Base-by-base conservation (phyloP, 352 stramenopile species). In the Plasmopara muralis region DNA sequence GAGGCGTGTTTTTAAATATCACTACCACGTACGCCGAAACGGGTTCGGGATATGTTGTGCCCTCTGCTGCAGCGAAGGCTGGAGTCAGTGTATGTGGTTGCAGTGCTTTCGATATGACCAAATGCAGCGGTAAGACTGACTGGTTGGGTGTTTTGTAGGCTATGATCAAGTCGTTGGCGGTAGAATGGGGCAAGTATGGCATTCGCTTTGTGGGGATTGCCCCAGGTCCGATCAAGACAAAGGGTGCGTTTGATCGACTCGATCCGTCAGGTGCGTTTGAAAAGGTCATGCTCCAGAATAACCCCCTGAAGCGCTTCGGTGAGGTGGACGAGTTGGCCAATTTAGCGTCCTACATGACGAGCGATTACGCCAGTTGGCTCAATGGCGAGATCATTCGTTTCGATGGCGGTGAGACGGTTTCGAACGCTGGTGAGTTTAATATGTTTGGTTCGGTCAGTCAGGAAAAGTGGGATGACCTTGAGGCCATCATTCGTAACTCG, bases 201-300 rank as follows among this genome's bases (percentile, higher is more conserved):
- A 97, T 99, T 51, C 76, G 96, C 53, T 96, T 98, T 8, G 93
- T 98, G 49, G 93, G 92, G 30, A 97, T 99, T 47, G 95, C 95
- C n/a, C 96, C 96, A 0, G 96, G 96, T 30, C 93, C 95, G 33
- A 98, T 98, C 70, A 87, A 87, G 54, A 89, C 81, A 38, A 89
- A 92, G 50, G 81, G 81, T 1, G 78, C 81, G 20, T 92, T 92
- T 52, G 77, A 87, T 52, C 70, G 78, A 8, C 73, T 92, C 33
- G 81, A 92, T 53, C 81, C 81, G 0, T 77, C 76, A 9, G 81
- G 81, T 35, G 52, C 70, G 29, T 92, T 89, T 44, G 67, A 82
- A 44, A 65, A 87, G 53, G 59, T 78, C 12, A 68, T 92, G 67
- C 60, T 72, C 8, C 60, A 71, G 37, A 87, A 85, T 53, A 89